Evolutionary conservation across 164 flowering plant genomes (phyloP), one percentile per base, ranked within the genome.

Genomic region (Taxillus chinensis): DNA sequence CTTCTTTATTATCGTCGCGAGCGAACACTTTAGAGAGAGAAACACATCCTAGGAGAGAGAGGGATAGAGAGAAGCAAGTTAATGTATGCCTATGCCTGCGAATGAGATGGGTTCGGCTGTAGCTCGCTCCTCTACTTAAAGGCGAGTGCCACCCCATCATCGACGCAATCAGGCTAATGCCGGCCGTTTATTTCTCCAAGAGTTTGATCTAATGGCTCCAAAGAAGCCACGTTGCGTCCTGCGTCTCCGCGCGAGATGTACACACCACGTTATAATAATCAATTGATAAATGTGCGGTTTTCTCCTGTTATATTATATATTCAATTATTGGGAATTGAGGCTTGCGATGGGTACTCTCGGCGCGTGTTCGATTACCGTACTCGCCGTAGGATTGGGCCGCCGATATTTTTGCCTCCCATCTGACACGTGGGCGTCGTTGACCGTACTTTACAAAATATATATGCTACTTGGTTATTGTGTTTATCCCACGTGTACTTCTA

Each of bases 91-190:
- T 11, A 49, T 8, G 15, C 40, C 48, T 38, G 14, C 12, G 64
- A 53, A 39, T 13, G 10, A 11, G 27, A 56, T 56, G 38, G 12
- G 13, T 48, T 48, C 4, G 13, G 13, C 51, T 11, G 14, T 38
- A 0, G 38, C 14, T 70, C 60, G 61, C 39, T 41, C 55, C 57
- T 57, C 67, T 60, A 70, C 45, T 78, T 78, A 78, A 59, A 78
- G 71, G 66, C 68, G 60, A 37, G 15, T 5, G 39, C 64, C 43
- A 43, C 62, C 15, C 64, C 5, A 10, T 7, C 17, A 49, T 56
- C 67, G 58, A 61, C 72, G 62, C 67, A n/a, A 43, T 9, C 5
- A 8, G 16, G 11, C 2, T 8, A 51, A 68, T 64, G 67, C 5
- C 7, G 27, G 15, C 68, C 77, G 73, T 66, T 3, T 48, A 67